A percentile compares a stretch with the other conserved stretches of the same genome.
These are phyloP conservation scores for Coccomyxa sp. DNA, from an alignment of 139 green algal genomes.

Conservation along the genomic window DNA sequence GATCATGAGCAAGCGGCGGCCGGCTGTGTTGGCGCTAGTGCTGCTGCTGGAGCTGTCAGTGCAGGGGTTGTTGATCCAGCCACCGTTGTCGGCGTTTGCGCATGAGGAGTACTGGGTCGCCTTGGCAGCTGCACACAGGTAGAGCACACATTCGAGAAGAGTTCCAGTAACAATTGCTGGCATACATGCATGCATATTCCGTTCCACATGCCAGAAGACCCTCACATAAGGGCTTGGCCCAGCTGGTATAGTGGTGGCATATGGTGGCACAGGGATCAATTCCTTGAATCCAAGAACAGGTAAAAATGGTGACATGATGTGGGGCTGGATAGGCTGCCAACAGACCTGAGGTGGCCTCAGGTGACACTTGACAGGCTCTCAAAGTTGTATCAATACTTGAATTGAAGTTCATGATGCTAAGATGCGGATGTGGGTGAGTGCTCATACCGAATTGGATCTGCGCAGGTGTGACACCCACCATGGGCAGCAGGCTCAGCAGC, in stretches of 20 bases:
- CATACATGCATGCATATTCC: not conserved
- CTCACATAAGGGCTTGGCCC: too few relatives aligned
- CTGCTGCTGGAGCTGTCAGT: not conserved
- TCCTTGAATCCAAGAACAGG: not conserved
- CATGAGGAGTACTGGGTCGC: not conserved
- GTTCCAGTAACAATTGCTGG: not conserved
- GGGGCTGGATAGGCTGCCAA: not conserved
- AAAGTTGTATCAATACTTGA: not conserved
- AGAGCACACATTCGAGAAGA: not conserved
- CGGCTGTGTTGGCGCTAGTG: not conserved
- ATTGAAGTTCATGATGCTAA: not conserved
- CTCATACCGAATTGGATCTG: not conserved
- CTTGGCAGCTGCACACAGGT: not conserved
- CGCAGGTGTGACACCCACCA: not conserved
- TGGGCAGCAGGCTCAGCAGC: not conserved
- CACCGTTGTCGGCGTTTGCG: not conserved
- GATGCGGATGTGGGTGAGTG: not conserved
- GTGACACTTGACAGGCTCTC: not conserved
- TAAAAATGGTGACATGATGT: not conserved
- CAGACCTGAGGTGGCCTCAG: not conserved
- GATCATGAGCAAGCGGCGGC: not conserved
- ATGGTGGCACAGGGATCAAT: not conserved
- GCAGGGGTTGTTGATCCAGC: not conserved
- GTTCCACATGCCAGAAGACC: too few relatives aligned
- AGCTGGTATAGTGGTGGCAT: not conserved